Base-by-base conservation (phyloP, 1,139 yeast species). In the Williopsis jadinii region DNA sequence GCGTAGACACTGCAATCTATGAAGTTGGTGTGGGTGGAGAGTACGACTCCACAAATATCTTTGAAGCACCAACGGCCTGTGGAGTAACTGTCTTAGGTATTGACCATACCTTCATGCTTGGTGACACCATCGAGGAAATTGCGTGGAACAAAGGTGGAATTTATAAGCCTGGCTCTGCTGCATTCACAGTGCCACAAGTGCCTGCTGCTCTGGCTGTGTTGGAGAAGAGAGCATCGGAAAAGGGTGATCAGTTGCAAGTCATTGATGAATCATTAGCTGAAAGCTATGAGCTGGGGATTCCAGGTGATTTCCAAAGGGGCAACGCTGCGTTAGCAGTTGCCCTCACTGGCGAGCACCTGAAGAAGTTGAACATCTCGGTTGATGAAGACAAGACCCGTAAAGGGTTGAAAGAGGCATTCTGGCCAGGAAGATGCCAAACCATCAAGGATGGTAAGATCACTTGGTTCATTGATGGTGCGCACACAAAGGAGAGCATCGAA, bases 21-120 rank as follows among this genome's bases (percentile, higher is more conserved):
- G 99, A 94, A 61, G 98, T 94, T 26, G 99, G 99, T 12, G 95
- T 94, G 40, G 99, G 99, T 28, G 99, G 99, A 10, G 94, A 86
- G 57, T 86, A 79, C 58, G 99, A 94, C 62, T 86, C 97, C 11
- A 94, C 99, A 10, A 94, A 94, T 59, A 76, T 94, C 11, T 76
- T 94, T 38, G 77, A 72, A 31, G 65, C 70, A 35, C 98, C 98
- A 10, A 76, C 87, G 0, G 94, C 80, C 1, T 82, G 95, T 31
- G 98, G 95, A 32, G 83, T 94, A 14, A 68, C 94, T 5, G 75
- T 92, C 9, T 67, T 94, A 47, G 98, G 97, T 1, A 84, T 94
- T 34, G 99, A 94, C 60, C 99, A 94, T 61, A 84, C 92, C 0
- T 72, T 78, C 46, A 84, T 94, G 76, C 70, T 94, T 44, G 99